These are phyloP conservation scores for Triticum aestivum DNA, from an alignment of 176 grass and related monocot genomes.

Conservation along the genomic window DNA sequence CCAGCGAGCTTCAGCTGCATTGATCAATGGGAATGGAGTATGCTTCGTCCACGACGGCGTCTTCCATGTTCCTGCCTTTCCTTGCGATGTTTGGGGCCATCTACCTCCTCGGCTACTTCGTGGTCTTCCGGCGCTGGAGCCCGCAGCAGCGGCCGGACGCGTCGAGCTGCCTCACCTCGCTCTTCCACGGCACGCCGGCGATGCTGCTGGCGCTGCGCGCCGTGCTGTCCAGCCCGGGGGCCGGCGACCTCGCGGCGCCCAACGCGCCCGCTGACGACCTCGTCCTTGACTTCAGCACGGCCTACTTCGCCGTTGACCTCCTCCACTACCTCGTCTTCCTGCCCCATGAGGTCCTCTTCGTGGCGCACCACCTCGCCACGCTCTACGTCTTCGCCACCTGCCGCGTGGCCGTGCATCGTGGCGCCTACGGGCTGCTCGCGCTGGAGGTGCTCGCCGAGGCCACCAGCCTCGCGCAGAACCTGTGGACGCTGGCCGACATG, in stretches of 20 bases:
- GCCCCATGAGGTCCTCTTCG: slow-evolving; percentile 52
- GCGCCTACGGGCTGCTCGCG: slow-evolving; percentile 57
- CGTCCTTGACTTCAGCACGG: slow-evolving; percentile 72
- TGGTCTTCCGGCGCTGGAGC: slow-evolving; percentile 72
- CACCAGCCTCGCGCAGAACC: slow-evolving; percentile 70
- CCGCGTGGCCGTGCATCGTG: slow-evolving; percentile 43
- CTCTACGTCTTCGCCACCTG: slow-evolving; percentile 75
- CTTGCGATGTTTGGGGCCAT: slow-evolving; percentile 51
- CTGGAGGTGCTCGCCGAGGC: slow-evolving; percentile 58
- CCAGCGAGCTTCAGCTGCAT: background rate
- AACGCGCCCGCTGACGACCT: slow-evolving; percentile 47
- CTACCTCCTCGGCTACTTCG: slow-evolving; percentile 54
- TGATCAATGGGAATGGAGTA: slow-evolving; percentile 22
- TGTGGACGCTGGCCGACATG: slow-evolving; percentile 62
- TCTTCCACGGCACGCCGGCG: slow-evolving; percentile 80
- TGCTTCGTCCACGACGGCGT: background rate
- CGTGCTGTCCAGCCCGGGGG: slow-evolving; percentile 17
- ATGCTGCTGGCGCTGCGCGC: slow-evolving; percentile 49
- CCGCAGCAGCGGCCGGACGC: slow-evolving; percentile 43
- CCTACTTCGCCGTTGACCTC: slow-evolving; percentile 77
- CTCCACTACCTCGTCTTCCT: slow-evolving; percentile 69
- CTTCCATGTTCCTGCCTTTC: slow-evolving; percentile 49
- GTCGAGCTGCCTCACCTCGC: slow-evolving; percentile 81
- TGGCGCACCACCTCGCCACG: slow-evolving; percentile 82
- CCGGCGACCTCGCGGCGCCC: slow-evolving; percentile 44